Percentiles rank a stretch among this genome's conserved stretches.
phyloP scores from a whole-genome alignment of 495 filamentous ascomycete species.

The Penicillium macrosclerotiorum region DNA sequence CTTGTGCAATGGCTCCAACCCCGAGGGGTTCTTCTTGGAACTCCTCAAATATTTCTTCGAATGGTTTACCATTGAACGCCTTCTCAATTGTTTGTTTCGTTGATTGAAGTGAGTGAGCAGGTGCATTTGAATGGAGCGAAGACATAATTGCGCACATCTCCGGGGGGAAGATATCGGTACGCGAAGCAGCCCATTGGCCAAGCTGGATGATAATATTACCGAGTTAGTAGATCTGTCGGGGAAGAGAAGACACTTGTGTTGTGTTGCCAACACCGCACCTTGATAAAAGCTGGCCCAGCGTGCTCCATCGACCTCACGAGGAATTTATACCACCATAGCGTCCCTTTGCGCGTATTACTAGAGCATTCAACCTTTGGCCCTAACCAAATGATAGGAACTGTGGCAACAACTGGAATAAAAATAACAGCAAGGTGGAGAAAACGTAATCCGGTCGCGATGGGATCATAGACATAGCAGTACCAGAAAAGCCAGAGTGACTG shows the following conservation, averaged over 20 bases:
- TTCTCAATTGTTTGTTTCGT: constrained; percentile 76
- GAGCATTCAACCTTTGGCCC: constrained; percentile 58
- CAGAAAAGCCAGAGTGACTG: constrained; percentile 59
- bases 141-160: constrained; percentile 94
- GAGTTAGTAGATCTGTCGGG: constrained; percentile 1
- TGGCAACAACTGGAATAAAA: constrained; percentile 83
- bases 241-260: not conserved
- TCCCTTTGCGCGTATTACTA: constrained; percentile 71
- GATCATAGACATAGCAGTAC: constrained; percentile 76
- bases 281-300: constrained; percentile 96
- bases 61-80: constrained; percentile 76
- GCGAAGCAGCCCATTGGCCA: constrained; percentile 97
- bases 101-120: constrained; percentile 78
- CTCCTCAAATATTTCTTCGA: constrained; percentile 95
- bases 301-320: constrained; percentile 87
- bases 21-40: constrained; percentile 90
- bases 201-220: constrained; percentile 53
- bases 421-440: constrained; percentile 84
- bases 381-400: constrained; percentile 78
- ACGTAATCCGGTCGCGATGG: constrained; percentile 79
- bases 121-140: constrained; percentile 88
- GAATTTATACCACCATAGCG: constrained; percentile 94
- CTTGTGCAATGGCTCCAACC: constrained; percentile 95
- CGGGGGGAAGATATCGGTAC: constrained; percentile 95
- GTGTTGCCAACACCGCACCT: constrained; percentile 52